These are phyloP conservation scores for Metschnikowia chrysomelidarum DNA, from an alignment of 805 yeast species.

Conservation along the genomic window DNA sequence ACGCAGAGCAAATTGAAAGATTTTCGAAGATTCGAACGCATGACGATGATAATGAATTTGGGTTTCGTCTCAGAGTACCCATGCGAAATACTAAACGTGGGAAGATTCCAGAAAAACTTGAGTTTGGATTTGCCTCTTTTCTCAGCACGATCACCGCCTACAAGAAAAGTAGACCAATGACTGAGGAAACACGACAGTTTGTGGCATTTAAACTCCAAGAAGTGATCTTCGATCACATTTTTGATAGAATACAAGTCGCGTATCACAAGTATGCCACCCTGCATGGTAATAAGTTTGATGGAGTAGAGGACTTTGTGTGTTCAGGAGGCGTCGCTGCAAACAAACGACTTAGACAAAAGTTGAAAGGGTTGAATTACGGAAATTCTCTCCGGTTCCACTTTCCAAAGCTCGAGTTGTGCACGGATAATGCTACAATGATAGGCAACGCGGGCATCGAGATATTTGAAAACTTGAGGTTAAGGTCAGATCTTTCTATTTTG, in stretches of 20 bases:
- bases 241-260: slow-evolving; percentile 58
- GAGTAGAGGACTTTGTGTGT: slow-evolving; percentile 60
- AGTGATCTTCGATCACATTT: slow-evolving; percentile 68
- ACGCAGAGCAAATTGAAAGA: slow-evolving; percentile 25
- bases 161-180: slow-evolving; percentile 33
- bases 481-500: slow-evolving; percentile 52
- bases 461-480: slow-evolving; percentile 50
- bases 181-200: slow-evolving; percentile 45
- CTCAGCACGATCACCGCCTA: slow-evolving; percentile 49
- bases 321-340: slow-evolving; percentile 97
- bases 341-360: slow-evolving; percentile 46
- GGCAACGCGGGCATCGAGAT: slow-evolving; percentile 96
- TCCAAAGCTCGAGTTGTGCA: slow-evolving; percentile 73
- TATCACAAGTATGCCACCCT: slow-evolving; percentile 32
- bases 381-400: slow-evolving; percentile 46
- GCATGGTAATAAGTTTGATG: slow-evolving; percentile 30
- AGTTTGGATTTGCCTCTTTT: slow-evolving; percentile 79
- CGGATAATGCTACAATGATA: slow-evolving; percentile 96
- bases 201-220: slow-evolving; percentile 62
- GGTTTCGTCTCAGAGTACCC: slow-evolving; percentile 30
- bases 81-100: slow-evolving; percentile 31
- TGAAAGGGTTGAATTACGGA: slow-evolving; percentile 35
- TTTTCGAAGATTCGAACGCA: slow-evolving; percentile 23
- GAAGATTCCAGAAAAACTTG: slow-evolving; percentile 26
- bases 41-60: slow-evolving; percentile 22